Evolutionary conservation across 306 rosid species (phyloP).

Genomic region (Prinsepia uniflora): DNA sequence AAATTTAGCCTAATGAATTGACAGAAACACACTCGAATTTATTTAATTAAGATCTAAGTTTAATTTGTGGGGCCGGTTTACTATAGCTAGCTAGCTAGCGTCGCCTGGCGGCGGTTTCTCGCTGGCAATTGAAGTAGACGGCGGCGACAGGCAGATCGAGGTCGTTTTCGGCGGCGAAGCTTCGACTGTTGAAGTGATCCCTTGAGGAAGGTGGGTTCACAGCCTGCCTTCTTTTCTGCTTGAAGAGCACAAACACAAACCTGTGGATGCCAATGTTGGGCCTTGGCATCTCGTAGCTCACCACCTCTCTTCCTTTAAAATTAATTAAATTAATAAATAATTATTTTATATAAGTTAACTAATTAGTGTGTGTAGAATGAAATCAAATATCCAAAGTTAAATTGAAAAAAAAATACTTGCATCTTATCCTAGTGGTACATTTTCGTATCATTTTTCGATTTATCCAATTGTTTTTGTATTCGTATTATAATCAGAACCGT

Average conservation of each 20-base stretch:
- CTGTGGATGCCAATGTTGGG: conserved; percentile 91
- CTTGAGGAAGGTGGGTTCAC: conserved; percentile 48
- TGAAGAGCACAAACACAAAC: conserved; percentile 76
- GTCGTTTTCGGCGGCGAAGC: conserved; percentile 53
- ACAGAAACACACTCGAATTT: neutral
- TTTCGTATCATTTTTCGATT: too few species aligned
- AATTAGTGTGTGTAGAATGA: too few species aligned
- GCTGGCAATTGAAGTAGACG: conserved; percentile 74
- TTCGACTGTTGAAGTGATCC: conserved; percentile 65
- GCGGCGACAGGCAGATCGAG: conserved; percentile 87
- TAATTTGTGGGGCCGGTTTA: too few species aligned
- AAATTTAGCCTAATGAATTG: neutral
- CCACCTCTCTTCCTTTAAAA: conserved; percentile 55
- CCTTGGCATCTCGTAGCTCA: conserved; percentile 72
- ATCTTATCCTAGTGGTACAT: too few species aligned
- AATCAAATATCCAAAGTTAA: neutral
- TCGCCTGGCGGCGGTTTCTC: conserved; percentile 69
- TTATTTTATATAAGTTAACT: too few species aligned
- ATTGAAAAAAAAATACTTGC: too few species aligned
- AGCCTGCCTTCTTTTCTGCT: conserved; percentile 57
- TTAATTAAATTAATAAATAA: neutral
- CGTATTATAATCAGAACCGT: too few species aligned
- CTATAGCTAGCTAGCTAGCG: conserved; percentile 30
- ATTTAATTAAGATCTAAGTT: neutral
- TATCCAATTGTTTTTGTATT: too few species aligned